phyloP scores from a whole-genome alignment of 257 asterid species.

The Hygrophila difformis region DNA sequence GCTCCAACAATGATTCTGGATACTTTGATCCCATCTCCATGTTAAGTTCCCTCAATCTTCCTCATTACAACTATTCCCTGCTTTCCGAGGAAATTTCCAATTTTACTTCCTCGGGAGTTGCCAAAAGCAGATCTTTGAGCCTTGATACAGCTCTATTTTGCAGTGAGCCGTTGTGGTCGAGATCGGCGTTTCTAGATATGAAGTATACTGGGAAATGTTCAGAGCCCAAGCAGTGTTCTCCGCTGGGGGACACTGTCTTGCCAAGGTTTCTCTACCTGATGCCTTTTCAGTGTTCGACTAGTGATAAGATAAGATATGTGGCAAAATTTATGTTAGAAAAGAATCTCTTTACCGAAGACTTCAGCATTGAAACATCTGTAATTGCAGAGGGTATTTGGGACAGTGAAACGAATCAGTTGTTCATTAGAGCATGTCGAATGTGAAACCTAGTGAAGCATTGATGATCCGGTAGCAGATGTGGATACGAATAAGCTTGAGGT shows the following conservation, averaged over 20 bases:
- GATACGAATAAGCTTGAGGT: constrained; percentile 39
- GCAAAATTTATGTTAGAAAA: constrained; percentile 16
- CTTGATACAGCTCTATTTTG: constrained; percentile 24
- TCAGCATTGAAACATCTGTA: constrained; percentile 21
- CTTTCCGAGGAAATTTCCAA: constrained; percentile 10
- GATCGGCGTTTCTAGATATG: constrained; percentile 19
- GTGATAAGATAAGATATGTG: constrained; percentile 25
- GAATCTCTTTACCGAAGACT: background rate
- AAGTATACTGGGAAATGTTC: constrained; percentile 30
- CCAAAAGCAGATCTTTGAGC: constrained; percentile 17
- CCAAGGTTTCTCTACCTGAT: constrained; percentile 24
- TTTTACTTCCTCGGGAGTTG: constrained; percentile 10
- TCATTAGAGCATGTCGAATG: constrained; percentile 45
- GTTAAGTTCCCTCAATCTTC: constrained; percentile 22
- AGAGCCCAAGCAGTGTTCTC: constrained; percentile 19
- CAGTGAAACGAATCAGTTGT: constrained; percentile 24
- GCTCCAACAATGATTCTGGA: constrained; percentile 11
- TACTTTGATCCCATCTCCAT: constrained; percentile 42
- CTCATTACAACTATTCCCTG: constrained; percentile 33
- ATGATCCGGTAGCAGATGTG: constrained; percentile 43
- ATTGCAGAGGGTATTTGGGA: constrained; percentile 73
- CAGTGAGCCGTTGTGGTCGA: background rate
- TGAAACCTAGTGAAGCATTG: constrained; percentile 13
- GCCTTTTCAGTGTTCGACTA: constrained; percentile 34
- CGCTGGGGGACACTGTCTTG: constrained; percentile 19